Percentiles rank a stretch among this genome's conserved stretches.
These are phyloP conservation scores for Pseudozyma pruni DNA, from an alignment of 1,284 basidiomycete genomes.

Conservation along the genomic window DNA sequence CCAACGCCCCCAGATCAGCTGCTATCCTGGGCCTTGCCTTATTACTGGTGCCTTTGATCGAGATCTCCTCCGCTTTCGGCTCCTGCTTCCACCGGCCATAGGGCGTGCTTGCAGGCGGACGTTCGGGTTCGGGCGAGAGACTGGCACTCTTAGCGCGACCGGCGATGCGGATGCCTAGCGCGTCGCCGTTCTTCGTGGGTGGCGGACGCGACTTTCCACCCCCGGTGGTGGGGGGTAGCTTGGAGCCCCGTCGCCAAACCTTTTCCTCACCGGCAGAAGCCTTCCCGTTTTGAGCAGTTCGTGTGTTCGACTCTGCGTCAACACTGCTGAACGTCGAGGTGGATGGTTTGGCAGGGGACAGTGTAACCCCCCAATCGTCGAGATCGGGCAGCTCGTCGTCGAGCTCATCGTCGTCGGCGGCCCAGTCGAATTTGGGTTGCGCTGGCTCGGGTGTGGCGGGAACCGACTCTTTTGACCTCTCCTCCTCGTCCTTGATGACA, in stretches of 20 bases:
- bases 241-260: conserved; percentile 4
- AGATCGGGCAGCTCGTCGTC: conserved; percentile 57
- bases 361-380: conserved; percentile 53
- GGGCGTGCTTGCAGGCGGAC: conserved; percentile 29
- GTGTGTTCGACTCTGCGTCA: neutral
- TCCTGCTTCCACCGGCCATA: conserved; percentile 42
- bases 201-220: too few species aligned
- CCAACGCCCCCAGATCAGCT: conserved; percentile 18
- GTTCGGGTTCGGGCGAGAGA: conserved; percentile 14
- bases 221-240: too few species aligned
- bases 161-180: conserved; percentile 39
- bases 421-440: conserved; percentile 52
- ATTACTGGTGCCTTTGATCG: conserved; percentile 9
- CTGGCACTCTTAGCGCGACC: conserved; percentile 28
- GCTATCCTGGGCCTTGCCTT: conserved; percentile 4
- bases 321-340: neutral
- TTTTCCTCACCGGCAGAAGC: neutral
- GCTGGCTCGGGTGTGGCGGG: conserved; percentile 9
- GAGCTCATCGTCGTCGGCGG: conserved; percentile 55
- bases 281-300: neutral
- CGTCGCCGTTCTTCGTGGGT: neutral
- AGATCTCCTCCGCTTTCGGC: neutral
- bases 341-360: conserved; percentile 27
- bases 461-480: neutral
- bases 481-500: too few species aligned